phyloP scores from a whole-genome alignment of 169 alveolate genomes.

The Plasmodium inui region DNA sequence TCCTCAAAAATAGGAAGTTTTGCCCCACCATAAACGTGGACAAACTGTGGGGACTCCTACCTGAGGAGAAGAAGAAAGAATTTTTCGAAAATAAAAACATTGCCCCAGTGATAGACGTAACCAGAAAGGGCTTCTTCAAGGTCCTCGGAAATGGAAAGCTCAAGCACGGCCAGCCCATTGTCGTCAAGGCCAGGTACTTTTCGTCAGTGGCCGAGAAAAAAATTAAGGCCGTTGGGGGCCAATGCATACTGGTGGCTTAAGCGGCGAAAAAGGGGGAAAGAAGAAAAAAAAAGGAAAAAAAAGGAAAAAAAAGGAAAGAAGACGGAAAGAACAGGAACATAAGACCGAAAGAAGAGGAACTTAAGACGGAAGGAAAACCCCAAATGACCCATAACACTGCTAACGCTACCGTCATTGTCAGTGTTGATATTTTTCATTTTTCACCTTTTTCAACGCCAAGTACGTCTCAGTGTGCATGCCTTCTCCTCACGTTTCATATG shows the following conservation, averaged over 20 bases:
- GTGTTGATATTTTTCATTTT: neutral
- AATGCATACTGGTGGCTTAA: conserved; percentile 95
- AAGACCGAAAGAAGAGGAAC: no score
- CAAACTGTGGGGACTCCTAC: conserved; percentile 95
- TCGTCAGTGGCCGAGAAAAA: conserved; percentile 97
- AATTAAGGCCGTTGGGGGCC: conserved; percentile 98
- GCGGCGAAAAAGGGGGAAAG: neutral
- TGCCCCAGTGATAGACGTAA: conserved; percentile 98
- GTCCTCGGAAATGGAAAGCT: conserved; percentile 98
- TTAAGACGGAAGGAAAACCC: no score
- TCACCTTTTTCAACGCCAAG: neutral
- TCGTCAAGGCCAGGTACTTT: conserved; percentile 98
- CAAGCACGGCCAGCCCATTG: conserved; percentile 94
- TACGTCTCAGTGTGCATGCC: neutral
- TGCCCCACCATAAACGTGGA: conserved; percentile 96
- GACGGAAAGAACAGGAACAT: neutral
- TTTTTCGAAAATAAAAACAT: conserved; percentile 88
- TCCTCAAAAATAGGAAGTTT: conserved; percentile 89
- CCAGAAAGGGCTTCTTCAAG: conserved; percentile 97
- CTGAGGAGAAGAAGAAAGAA: conserved; percentile 92
- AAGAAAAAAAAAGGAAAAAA: neutral
- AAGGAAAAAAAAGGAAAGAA: neutral
- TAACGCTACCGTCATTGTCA: neutral
- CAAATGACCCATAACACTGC: neutral
- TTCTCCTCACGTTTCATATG: neutral